A percentile compares a stretch with the other conserved stretches of the same genome.
These are phyloP conservation scores for Atkinsonella hypoxylon DNA, from an alignment of 2,329 filamentous ascomycete genomes.

Conservation along the genomic window DNA sequence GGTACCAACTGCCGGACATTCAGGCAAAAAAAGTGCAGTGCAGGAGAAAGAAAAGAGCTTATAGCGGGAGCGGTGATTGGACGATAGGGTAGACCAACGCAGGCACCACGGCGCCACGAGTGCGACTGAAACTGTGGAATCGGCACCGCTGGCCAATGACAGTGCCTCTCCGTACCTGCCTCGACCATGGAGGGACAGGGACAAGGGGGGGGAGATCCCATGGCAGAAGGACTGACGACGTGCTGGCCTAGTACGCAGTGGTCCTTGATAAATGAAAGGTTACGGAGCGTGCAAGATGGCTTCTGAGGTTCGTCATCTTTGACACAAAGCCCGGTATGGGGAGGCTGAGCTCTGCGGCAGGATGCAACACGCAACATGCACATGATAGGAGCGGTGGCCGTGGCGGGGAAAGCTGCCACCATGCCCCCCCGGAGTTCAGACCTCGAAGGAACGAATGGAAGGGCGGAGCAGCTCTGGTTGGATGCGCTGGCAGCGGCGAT, in stretches of 20 bases:
- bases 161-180: neutral
- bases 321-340: neutral
- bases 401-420: neutral
- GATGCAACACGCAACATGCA: neutral
- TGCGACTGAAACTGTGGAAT: constrained; percentile 1
- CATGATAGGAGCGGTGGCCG: too few relatives aligned
- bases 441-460: neutral
- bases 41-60: neutral
- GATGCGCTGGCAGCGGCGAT: neutral
- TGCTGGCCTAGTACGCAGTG: too few relatives aligned
- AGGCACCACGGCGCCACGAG: constrained; percentile 1
- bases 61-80: neutral
- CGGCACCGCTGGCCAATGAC: neutral
- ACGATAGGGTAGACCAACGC: neutral
- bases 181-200: neutral
- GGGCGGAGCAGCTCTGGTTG: neutral
- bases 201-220: too few relatives aligned
- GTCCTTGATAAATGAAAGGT: too few relatives aligned
- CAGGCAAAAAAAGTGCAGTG: neutral
- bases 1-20: neutral
- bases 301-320: neutral
- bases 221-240: too few relatives aligned
- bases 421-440: too few relatives aligned
- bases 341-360: neutral
- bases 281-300: neutral